Evolutionary conservation across 345 rosid genomes (phyloP).

Genomic region (Viola odorata): DNA sequence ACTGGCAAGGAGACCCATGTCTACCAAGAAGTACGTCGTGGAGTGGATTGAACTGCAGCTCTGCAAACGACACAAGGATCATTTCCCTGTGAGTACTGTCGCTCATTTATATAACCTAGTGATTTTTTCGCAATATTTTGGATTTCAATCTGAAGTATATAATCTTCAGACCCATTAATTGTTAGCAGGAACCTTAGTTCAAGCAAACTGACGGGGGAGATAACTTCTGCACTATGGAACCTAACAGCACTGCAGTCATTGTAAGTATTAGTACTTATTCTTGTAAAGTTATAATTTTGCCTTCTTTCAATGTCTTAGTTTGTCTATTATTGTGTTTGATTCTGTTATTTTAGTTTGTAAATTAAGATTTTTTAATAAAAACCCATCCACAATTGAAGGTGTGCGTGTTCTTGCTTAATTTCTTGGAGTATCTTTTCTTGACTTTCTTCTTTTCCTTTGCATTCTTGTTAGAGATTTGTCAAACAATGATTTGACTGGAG

Average conservation of each 20-base stretch:
- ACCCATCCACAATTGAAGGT: too few relatives aligned
- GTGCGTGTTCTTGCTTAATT: neutral
- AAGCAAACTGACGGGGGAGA: neutral
- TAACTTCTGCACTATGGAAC: neutral
- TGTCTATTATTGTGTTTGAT: too few relatives aligned
- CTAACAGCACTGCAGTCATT: neutral
- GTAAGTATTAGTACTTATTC: neutral
- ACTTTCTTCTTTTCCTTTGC: neutral
- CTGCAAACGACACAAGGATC: constrained; percentile 21
- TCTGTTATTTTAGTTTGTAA: too few relatives aligned
- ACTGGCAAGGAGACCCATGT: constrained; percentile 37
- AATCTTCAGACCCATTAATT: neutral
- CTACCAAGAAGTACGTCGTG: constrained; percentile 7
- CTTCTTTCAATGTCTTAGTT: too few relatives aligned
- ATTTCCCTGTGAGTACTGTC: constrained; percentile 28
- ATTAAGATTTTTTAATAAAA: too few relatives aligned
- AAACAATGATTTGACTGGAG: constrained; percentile 4
- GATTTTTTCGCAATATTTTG: neutral
- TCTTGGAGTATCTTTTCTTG: neutral
- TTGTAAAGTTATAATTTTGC: too few relatives aligned
- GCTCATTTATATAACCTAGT: neutral
- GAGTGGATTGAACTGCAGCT: constrained; percentile 23
- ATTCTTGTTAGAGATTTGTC: constrained; percentile 10
- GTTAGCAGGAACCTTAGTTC: constrained; percentile 9
- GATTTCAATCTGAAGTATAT: neutral